Evolutionary conservation across 192 early-diverging fungal species (phyloP), one percentile per base, ranked within the genome.

Genomic region (Umbelopsis sp.): DNA sequence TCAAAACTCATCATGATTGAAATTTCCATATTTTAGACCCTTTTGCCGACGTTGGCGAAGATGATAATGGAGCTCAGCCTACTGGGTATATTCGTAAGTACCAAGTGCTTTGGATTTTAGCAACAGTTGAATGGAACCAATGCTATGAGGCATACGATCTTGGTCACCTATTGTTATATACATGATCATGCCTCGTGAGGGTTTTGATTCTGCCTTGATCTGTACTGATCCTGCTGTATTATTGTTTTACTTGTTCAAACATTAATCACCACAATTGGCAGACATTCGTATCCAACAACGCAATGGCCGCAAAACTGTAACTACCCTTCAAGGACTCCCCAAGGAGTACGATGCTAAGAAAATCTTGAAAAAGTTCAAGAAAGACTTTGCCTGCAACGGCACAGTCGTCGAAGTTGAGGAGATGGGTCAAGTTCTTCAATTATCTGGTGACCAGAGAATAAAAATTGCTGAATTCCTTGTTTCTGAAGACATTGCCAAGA

Each of bases 231-330:
- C 6, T 49, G n/a, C n/a, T n/a, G n/a, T n/a, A n/a, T n/a, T n/a
- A n/a, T 49, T 16, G 45, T 47, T 20, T 20, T 47, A 12, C 14
- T 1, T 59, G 52, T 6, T n/a, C 6, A 1, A 9, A 31, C 56
- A 4, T 32, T 62, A 14, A 62, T 14, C 11, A 4, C 16, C 31
- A 68, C 43, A 45, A 36, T 69, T 47, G 71, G 32, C 83, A 98
- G 97, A 99, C 84, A 94, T 99, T 74, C 95, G 97, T 82, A 93
- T 99, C 74, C 96, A 96, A 84, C 95, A 95, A 80, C 91, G 96
- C 74, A 96, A 96, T 82, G 95, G 96, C 71, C 91, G 94, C 78
- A 99, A 99, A 87, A 96, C 95, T 69, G 81, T 96, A 74, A 98
- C 97, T 17, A 98, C 97, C 31, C 88, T 99, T 50, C 93, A 95